Evolutionary conservation across 192 early-diverging fungal species (phyloP).

Genomic region (Podila verticillata): DNA sequence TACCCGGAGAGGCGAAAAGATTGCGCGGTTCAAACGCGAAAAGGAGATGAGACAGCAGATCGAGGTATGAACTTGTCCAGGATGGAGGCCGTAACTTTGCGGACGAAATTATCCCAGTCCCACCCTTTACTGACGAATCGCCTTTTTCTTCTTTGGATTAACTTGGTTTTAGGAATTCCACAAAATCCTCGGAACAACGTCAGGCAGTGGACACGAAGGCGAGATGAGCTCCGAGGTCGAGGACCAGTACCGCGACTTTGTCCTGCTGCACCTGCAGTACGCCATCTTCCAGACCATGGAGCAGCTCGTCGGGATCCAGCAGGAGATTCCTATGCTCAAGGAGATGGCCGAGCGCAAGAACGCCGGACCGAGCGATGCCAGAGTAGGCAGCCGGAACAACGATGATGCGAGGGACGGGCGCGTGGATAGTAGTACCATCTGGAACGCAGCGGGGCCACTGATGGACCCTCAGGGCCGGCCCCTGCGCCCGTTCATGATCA

Average conservation of each 20-base stretch:
- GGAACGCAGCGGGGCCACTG: slow-evolving; percentile 58
- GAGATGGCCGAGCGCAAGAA: slow-evolving; percentile 72
- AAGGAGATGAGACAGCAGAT: slow-evolving; percentile 71
- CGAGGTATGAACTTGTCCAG: slow-evolving; percentile 20
- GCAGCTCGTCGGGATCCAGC: slow-evolving; percentile 70
- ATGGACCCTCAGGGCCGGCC: slow-evolving; percentile 64
- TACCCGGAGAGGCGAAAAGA: slow-evolving; percentile 72
- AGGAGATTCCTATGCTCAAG: slow-evolving; percentile 84
- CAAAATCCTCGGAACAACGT: slow-evolving; percentile 37
- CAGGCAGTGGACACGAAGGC: slow-evolving; percentile 28
- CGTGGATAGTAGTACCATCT: slow-evolving; percentile 15
- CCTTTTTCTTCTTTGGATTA: too few species aligned
- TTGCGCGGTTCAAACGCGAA: slow-evolving; percentile 81
- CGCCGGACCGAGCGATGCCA: slow-evolving; percentile 21
- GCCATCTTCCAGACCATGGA: slow-evolving; percentile 79
- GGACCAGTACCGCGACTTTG: slow-evolving; percentile 80
- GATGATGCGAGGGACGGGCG: slow-evolving; percentile 42
- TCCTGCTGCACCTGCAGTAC: slow-evolving; percentile 76
- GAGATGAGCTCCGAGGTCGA: slow-evolving; percentile 62
- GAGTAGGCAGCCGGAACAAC: slow-evolving; percentile 9
- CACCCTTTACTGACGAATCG: too few species aligned
- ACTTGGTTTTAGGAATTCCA: slow-evolving; percentile 24
- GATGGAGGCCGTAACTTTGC: too few species aligned
- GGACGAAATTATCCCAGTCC: too few species aligned
- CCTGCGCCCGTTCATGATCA: slow-evolving; percentile 90